Percentiles rank a stretch among this genome's conserved stretches.
Evolutionary conservation across 306 rosid species (phyloP).

Genomic region (Sicyos baderoa): DNA sequence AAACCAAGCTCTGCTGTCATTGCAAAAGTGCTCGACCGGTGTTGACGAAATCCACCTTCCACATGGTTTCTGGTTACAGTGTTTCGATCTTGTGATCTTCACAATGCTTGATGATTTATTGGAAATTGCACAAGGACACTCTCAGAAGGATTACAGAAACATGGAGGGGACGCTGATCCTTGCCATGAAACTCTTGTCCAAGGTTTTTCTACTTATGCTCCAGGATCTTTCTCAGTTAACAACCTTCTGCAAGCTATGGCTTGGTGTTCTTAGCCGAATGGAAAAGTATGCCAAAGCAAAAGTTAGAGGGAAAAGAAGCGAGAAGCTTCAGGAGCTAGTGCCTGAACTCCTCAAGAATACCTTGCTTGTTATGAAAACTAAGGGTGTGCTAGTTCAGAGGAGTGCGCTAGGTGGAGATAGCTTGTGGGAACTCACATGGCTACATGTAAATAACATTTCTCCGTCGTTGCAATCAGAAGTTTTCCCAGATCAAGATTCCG

Average conservation of each 20-base stretch:
- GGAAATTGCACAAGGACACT: conserved; percentile 86
- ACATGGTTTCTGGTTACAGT: conserved; percentile 55
- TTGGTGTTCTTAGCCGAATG: conserved; percentile 86
- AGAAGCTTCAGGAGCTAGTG: conserved; percentile 76
- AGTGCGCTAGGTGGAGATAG: conserved; percentile 90
- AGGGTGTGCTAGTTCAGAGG: conserved; percentile 67
- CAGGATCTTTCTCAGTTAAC: conserved; percentile 63
- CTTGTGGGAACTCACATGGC: conserved; percentile 96
- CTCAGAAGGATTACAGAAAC: conserved; percentile 82
- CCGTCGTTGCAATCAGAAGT: conserved; percentile 81
- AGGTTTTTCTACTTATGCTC: conserved; percentile 71
- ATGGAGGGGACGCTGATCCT: conserved; percentile 91
- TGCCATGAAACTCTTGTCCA: conserved; percentile 82
- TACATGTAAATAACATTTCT: conserved; percentile 79
- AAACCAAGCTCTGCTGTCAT: conserved; percentile 64
- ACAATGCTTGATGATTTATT: conserved; percentile 91
- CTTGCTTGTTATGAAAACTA: conserved; percentile 68
- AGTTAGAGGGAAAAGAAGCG: conserved; percentile 75
- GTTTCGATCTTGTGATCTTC: conserved; percentile 87
- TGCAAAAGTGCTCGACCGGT: conserved; percentile 80
- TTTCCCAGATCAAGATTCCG: conserved; percentile 67
- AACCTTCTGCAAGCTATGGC: conserved; percentile 92
- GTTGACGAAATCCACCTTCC: conserved; percentile 64
- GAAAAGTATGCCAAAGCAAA: conserved; percentile 82
- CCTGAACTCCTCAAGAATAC: conserved; percentile 84